phyloP scores from a whole-genome alignment of 2,329 filamentous ascomycete species.

The Ceratocystis colombiana region DNA sequence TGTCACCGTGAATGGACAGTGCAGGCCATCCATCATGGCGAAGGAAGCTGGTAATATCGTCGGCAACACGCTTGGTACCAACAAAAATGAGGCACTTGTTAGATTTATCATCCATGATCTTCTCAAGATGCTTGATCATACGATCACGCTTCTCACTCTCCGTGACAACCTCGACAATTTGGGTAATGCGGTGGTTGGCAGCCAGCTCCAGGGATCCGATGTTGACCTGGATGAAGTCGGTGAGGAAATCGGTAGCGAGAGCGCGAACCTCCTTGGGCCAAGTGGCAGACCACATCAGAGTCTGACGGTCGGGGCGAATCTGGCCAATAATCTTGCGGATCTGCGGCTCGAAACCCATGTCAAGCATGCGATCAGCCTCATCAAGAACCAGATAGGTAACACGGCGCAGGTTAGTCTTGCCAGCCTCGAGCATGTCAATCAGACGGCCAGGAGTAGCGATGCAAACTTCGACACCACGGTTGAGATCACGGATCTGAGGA shows the following conservation, averaged over 20 bases:
- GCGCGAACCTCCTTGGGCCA: constrained; percentile 98
- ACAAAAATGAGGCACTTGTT: constrained; percentile 97
- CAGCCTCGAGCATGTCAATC: constrained; percentile 96
- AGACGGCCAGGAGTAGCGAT: constrained; percentile 96
- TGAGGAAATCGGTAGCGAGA: constrained; percentile 79
- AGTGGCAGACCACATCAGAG: constrained; percentile 98
- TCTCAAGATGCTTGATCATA: constrained; percentile 96
- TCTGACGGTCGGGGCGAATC: constrained; percentile 96
- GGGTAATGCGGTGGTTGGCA: constrained; percentile 95
- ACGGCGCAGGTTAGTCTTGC: constrained; percentile 94
- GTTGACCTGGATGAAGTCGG: constrained; percentile 97
- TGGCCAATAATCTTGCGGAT: constrained; percentile 98
- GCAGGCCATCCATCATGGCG: constrained; percentile 97
- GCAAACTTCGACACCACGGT: constrained; percentile 92
- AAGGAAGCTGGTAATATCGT: constrained; percentile 94
- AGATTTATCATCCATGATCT: constrained; percentile 90
- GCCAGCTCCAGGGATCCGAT: constrained; percentile 92
- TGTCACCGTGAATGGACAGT: constrained; percentile 96
- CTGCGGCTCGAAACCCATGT: constrained; percentile 99
- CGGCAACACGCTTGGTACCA: constrained; percentile 85
- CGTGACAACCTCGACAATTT: constrained; percentile 90
- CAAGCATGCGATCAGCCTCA: constrained; percentile 98
- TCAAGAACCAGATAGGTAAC: constrained; percentile 98
- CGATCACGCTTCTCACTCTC: constrained; percentile 96
- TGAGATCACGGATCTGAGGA: constrained; percentile 88